Evolutionary conservation across 2,329 filamentous ascomycete genomes (phyloP).

Genomic region (Cordyceps sp.): DNA sequence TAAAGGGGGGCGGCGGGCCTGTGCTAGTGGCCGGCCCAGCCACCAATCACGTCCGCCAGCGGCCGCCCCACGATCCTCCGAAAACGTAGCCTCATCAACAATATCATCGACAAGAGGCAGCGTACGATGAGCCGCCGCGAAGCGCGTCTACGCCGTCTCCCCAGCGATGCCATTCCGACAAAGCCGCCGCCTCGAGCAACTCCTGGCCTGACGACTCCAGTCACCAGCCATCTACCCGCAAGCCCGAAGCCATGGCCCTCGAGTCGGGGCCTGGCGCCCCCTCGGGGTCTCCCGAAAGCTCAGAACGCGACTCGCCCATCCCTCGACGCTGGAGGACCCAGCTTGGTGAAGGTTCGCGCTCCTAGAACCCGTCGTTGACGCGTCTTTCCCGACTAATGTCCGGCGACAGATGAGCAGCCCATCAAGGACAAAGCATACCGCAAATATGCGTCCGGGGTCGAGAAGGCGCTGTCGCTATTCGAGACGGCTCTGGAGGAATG

Average conservation of each 20-base stretch:
- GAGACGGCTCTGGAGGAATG: conserved; percentile 93
- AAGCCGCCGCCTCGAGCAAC: no score
- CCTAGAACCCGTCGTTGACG: conserved; percentile 3
- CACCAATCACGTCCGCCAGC: not conserved
- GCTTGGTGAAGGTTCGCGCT: conserved; percentile 52
- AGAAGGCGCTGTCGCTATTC: conserved; percentile 75
- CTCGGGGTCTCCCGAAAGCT: conserved; percentile 64
- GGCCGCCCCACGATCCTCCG: not conserved
- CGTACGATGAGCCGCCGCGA: not conserved
- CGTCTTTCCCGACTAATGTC: conserved; percentile 1
- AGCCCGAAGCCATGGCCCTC: conserved; percentile 36
- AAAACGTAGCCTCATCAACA: conserved; percentile 8
- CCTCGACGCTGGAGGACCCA: conserved; percentile 63
- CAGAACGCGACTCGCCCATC: conserved; percentile 62
- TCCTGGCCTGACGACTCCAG: no score
- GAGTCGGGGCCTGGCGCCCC: conserved; percentile 39
- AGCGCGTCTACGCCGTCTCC: not conserved
- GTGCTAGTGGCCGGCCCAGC: not conserved
- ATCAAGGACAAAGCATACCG: conserved; percentile 56
- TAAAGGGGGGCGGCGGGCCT: no score
- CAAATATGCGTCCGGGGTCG: conserved; percentile 77
- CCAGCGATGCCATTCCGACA: conserved; percentile 2
- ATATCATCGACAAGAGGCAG: not conserved
- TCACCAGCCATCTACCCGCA: no score
- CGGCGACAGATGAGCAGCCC: conserved; percentile 30